Percentiles rank a stretch among this genome's conserved stretches.
These are phyloP conservation scores for Boletus vermiculosoides DNA, from an alignment of 768 basidiomycete species.

Conservation along the genomic window DNA sequence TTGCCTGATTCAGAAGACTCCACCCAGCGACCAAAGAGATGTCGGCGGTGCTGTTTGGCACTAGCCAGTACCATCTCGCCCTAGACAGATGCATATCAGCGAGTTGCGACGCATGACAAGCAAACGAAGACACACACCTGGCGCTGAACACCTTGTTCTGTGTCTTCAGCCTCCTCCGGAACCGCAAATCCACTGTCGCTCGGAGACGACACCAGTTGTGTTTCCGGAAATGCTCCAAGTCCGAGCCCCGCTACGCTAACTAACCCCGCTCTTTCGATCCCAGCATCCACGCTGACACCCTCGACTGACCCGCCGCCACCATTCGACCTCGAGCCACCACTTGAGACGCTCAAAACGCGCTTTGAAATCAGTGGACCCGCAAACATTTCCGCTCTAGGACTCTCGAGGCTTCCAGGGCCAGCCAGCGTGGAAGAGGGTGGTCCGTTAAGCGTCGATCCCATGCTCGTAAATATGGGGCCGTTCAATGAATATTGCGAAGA, in stretches of 20 bases:
- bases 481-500: too few relatives aligned
- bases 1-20: constrained; percentile 33
- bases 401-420: constrained; percentile 15
- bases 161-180: constrained; percentile 35
- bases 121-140: constrained; percentile 49
- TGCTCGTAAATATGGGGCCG: constrained; percentile 29
- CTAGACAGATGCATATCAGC: constrained; percentile 33
- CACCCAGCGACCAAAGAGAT: constrained; percentile 60
- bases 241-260: constrained; percentile 7
- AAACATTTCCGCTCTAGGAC: not conserved
- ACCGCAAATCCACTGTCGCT: constrained; percentile 56
- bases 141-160: constrained; percentile 60
- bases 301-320: constrained; percentile 24
- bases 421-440: constrained; percentile 22
- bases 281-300: constrained; percentile 8
- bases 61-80: constrained; percentile 45
- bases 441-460: constrained; percentile 28
- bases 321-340: constrained; percentile 23
- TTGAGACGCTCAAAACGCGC: constrained; percentile 16
- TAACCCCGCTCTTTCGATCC: constrained; percentile 13
- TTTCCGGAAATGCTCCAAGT: constrained; percentile 37
- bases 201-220: constrained; percentile 55
- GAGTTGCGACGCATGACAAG: not conserved
- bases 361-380: not conserved
- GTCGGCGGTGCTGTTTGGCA: constrained; percentile 43